A percentile compares a stretch with the other conserved stretches of the same genome.
Conservation (phyloP, 1,139 yeast genomes). For the Pneumocystis jirovecii region DNA sequence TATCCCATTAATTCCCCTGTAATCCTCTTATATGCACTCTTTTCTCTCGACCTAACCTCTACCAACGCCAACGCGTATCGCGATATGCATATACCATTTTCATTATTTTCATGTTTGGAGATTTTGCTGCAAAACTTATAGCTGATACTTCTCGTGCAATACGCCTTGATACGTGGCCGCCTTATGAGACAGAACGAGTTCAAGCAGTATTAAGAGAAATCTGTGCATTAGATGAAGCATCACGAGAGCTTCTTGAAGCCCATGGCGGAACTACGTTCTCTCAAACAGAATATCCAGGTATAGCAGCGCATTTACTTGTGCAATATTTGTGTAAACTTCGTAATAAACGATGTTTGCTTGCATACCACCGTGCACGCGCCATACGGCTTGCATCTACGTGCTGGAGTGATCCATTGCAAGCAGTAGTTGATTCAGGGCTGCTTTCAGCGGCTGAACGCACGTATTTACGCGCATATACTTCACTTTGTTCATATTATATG, state of each 20-base stretch:
- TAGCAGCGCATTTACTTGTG: slow-evolving; percentile 58
- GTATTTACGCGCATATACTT: slow-evolving; percentile 56
- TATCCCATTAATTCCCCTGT: background rate
- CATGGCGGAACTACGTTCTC: slow-evolving; percentile 32
- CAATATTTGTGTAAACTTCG: slow-evolving; percentile 71
- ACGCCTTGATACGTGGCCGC: slow-evolving; percentile 51
- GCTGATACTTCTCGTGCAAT: slow-evolving; percentile 71
- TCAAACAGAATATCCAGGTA: slow-evolving; percentile 22
- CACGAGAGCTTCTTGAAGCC: slow-evolving; percentile 30
- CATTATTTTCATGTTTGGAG: slow-evolving; percentile 59
- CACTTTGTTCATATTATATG: slow-evolving; percentile 58
- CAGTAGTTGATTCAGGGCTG: background rate
- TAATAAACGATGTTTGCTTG: slow-evolving; percentile 75
- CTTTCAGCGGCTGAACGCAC: slow-evolving; percentile 55
- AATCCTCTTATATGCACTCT: background rate
- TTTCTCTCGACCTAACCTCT: background rate
- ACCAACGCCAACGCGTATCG: background rate
- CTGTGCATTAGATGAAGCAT: slow-evolving; percentile 29
- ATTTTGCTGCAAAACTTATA: slow-evolving; percentile 62
- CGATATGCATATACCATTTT: background rate
- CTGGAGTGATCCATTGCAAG: slow-evolving; percentile 40
- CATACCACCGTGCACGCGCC: slow-evolving; percentile 63
- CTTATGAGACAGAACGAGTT: slow-evolving; percentile 63
- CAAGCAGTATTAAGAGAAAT: slow-evolving; percentile 39
- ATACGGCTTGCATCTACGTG: slow-evolving; percentile 50